These are phyloP conservation scores for Aspergillus sp. DNA, from an alignment of 2,329 filamentous ascomycete genomes.

Conservation along the genomic window DNA sequence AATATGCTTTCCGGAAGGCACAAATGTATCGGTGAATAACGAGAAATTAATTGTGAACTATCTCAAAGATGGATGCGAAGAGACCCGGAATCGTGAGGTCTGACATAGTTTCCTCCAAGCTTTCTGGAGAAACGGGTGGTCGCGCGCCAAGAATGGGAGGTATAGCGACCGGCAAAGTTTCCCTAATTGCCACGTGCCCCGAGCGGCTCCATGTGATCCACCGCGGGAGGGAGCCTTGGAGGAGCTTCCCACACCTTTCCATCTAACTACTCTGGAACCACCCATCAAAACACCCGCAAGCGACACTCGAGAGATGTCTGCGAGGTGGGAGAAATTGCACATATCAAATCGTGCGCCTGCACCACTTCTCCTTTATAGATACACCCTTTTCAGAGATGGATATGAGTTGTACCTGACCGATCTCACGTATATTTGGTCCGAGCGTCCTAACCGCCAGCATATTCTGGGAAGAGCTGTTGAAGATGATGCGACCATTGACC, in stretches of 20 bases:
- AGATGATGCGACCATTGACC: constrained; percentile 60
- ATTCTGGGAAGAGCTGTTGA: constrained; percentile 54
- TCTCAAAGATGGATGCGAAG: neutral
- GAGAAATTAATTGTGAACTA: neutral
- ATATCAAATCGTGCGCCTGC: constrained; percentile 24
- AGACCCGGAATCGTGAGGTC: neutral
- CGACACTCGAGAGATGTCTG: constrained; percentile 29
- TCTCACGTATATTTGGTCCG: constrained; percentile 60
- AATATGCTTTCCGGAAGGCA: neutral
- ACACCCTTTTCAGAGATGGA: constrained; percentile 35
- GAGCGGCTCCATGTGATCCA: constrained; percentile 10
- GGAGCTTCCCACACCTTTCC: constrained; percentile 9
- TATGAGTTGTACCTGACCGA: constrained; percentile 61
- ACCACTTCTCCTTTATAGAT: constrained; percentile 45
- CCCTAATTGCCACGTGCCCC: constrained; percentile 23
- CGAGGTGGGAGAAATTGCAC: constrained; percentile 40
- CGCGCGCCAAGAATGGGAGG: constrained; percentile 20
- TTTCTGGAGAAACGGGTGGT: constrained; percentile 18
- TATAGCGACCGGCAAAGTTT: constrained; percentile 28
- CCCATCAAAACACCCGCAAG: neutral
- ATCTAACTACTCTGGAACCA: neutral
- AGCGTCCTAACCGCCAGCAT: constrained; percentile 48
- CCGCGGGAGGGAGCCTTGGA: constrained; percentile 13
- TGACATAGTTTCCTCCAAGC: neutral
- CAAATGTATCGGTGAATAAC: neutral